Evolutionary conservation across 352 stramenopile species (phyloP), one percentile per base, ranked within the genome.

Genomic region (Phytophthora sp.): DNA sequence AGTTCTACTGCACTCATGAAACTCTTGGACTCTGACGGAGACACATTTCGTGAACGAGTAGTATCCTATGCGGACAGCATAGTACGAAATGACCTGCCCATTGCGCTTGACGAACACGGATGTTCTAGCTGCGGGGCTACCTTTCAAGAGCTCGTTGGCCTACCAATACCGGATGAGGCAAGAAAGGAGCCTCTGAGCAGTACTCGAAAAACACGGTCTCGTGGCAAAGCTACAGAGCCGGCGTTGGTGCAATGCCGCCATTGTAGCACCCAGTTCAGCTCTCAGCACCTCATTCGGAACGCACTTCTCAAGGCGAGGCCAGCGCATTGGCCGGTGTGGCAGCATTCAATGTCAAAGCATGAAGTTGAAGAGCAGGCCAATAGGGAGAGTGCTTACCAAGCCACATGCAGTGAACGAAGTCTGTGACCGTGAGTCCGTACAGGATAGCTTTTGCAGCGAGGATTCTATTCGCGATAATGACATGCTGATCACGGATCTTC

Each of bases 201-300:
- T 13, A 39, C 13, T 3, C 27, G 11, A 5, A 12, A 23, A 32
- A 24, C 37, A n/a, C 27, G 51, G 5, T 42, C 24, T 20, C 17
- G 27, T 12, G 21, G 28, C 15, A 27, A 15, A 13, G 27, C 10
- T 17, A 18, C 11, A 23, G 27, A 60, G 20, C 52, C 52, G 9
- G 7, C 46, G 20, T 20, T 60, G 17, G 11, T 50, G 4, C 20
- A 50, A 26, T 50, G 51, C 21, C 35, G 18, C 27, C 6, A 8
- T 24, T 60, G 52, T 11, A 13, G 20, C 10, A 38, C 9, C n/a
- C 2, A 51, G 34, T 60, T 17, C 15, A 51, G 52, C 27, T 60
- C 52, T 30, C 28, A 51, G 39, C 52, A 60, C 15, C 11, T 49
- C 17, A 9, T 60, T 28, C 52, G 52, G 11, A 51, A 44, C 12